Evolutionary conservation across 2,329 filamentous ascomycete genomes (phyloP).

Genomic region (Sporothrix curviconia): DNA sequence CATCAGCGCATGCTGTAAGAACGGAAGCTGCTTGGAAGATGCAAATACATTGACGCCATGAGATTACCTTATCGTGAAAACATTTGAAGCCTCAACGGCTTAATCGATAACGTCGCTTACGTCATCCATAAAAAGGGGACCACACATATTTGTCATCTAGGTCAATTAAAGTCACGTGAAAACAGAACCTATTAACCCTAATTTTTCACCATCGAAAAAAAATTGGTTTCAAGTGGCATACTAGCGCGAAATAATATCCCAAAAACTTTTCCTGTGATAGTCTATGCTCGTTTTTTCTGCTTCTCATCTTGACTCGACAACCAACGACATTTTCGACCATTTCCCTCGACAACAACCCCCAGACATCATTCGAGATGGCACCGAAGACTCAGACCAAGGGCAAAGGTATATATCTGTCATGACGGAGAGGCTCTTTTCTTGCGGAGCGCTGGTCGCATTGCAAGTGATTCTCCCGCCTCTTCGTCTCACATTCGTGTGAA

Average conservation of each 20-base stretch:
- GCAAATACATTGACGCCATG: too few relatives aligned
- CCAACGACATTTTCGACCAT: conserved; percentile 9
- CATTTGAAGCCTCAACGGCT: background rate
- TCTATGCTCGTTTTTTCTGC: background rate
- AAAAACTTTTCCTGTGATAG: conserved; percentile 5
- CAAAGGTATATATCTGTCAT: conserved; percentile 30
- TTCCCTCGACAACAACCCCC: conserved; percentile 15
- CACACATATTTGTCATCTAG: background rate
- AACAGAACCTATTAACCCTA: background rate
- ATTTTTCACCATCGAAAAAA: conserved; percentile 7
- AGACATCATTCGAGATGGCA: conserved; percentile 30
- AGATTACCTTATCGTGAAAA: conserved; percentile 4
- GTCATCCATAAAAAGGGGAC: background rate
- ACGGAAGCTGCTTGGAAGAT: too few relatives aligned
- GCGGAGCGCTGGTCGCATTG: background rate
- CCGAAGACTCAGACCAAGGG: conserved; percentile 31
- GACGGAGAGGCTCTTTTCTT: conserved; percentile 5
- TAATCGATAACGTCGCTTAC: background rate
- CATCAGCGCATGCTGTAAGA: too few relatives aligned
- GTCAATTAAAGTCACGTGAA: background rate
- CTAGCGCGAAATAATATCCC: conserved; percentile 1
- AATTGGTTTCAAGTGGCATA: background rate
- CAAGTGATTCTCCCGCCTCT: background rate
- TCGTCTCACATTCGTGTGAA: conserved; percentile 9
- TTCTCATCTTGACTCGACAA: conserved; percentile 1